A percentile compares a stretch with the other conserved stretches of the same genome.
Evolutionary conservation across 352 stramenopile genomes (phyloP).

Genomic region (Pythium dissotocum): DNA sequence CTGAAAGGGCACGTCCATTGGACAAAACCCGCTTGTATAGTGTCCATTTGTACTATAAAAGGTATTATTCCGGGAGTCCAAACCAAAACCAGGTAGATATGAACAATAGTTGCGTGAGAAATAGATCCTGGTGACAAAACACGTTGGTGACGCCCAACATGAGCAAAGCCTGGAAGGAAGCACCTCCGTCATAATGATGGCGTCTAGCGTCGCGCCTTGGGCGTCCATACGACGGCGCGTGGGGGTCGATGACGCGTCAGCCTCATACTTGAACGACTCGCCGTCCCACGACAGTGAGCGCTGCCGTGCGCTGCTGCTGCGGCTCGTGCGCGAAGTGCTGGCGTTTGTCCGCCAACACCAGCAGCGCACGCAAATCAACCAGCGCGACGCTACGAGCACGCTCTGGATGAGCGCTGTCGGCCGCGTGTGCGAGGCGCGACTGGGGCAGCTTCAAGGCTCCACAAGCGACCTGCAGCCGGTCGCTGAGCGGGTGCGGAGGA

Average conservation of each 20-base stretch:
- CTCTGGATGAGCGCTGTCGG: conserved; percentile 48
- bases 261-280: background rate
- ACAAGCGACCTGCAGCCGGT: conserved; percentile 9
- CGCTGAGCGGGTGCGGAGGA: conserved; percentile 22
- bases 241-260: background rate
- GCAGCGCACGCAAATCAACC: background rate
- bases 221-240: background rate
- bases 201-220: conserved; percentile 15
- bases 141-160: background rate
- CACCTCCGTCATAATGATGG: background rate
- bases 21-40: background rate
- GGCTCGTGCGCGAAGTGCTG: conserved; percentile 48
- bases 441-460: conserved; percentile 31
- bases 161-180: background rate
- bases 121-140: background rate
- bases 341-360: conserved; percentile 60
- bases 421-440: conserved; percentile 56
- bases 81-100: too few relatives aligned
- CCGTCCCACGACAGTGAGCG: conserved; percentile 20
- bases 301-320: conserved; percentile 41
- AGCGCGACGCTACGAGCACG: background rate
- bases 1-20: background rate
- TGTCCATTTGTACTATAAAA: too few relatives aligned
- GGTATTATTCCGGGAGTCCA: too few relatives aligned
- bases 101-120: too few relatives aligned